phyloP scores from a whole-genome alignment of 140 eudicot species.

The Stevia rebaudiana region DNA sequence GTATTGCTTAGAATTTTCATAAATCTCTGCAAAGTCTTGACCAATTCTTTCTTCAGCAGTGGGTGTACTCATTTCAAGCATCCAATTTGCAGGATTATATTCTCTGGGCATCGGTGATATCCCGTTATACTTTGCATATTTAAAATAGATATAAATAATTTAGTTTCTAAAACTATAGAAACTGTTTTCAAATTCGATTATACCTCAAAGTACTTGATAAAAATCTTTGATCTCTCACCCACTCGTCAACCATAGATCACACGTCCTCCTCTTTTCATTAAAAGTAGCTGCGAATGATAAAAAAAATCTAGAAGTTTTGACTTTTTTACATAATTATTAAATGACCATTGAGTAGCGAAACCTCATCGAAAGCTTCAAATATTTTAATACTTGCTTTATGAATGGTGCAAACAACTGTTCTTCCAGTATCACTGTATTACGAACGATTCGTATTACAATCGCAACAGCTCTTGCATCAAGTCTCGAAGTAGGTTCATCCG shows the following conservation, averaged over 20 bases:
- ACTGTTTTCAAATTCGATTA: neutral
- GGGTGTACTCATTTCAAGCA: constrained; percentile 86
- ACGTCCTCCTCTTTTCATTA: constrained; percentile 71
- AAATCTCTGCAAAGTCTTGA: constrained; percentile 62
- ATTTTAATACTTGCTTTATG: too few relatives aligned
- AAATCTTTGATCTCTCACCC: constrained; percentile 54
- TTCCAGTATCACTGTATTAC: too few relatives aligned
- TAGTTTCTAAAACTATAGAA: neutral
- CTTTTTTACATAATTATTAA: neutral
- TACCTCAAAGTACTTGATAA: constrained; percentile 84
- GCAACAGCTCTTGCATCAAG: too few relatives aligned
- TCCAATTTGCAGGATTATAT: constrained; percentile 97
- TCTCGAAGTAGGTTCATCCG: constrained; percentile 59
- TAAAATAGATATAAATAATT: neutral
- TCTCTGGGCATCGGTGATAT: constrained; percentile 55
- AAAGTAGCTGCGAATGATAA: constrained; percentile 51
- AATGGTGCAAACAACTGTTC: too few relatives aligned
- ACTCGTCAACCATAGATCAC: constrained; percentile 71
- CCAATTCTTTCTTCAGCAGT: constrained; percentile 68
- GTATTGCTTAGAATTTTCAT: constrained; percentile 54
- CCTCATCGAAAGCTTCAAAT: constrained; percentile 93
- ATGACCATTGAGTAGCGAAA: constrained; percentile 9
- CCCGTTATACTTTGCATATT: constrained; percentile 45
- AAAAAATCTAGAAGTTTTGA: neutral
- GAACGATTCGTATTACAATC: too few relatives aligned